These are phyloP conservation scores for Suillus subaureus DNA, from an alignment of 768 basidiomycete species.

Conservation along the genomic window DNA sequence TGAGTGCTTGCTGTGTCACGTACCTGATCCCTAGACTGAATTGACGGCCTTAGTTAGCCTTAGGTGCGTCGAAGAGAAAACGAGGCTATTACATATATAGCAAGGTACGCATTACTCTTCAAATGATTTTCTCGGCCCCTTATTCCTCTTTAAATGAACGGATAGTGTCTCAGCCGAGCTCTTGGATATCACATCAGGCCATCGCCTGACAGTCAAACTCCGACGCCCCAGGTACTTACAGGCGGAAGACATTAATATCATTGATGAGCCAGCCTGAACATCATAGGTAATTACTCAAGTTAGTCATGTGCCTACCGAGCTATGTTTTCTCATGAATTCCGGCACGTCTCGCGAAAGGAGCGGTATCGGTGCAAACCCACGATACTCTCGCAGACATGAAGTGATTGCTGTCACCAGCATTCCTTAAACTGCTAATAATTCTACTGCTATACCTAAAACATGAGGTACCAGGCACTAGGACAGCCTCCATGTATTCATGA, in stretches of 20 bases:
- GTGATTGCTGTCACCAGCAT: background rate
- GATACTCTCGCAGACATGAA: background rate
- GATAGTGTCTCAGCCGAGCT: background rate
- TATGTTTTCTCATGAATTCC: background rate
- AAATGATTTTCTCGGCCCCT: background rate
- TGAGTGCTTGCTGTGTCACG: background rate
- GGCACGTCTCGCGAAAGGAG: background rate
- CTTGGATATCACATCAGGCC: background rate
- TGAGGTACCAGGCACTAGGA: constrained; percentile 3
- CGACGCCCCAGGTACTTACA: constrained; percentile 3
- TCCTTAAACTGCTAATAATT: background rate
- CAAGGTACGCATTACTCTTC: background rate
- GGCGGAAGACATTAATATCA: background rate
- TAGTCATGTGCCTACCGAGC: background rate
- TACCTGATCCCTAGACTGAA: background rate
- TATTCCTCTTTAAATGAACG: background rate
- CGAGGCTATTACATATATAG: background rate
- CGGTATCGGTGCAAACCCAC: background rate
- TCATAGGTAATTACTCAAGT: background rate
- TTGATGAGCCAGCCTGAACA: background rate
- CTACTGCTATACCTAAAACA: background rate
- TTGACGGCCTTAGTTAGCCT: background rate
- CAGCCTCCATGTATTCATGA: background rate
- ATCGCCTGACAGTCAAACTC: background rate
- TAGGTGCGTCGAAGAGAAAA: constrained; percentile 2